Evolutionary conservation across 2,329 filamentous ascomycete genomes (phyloP), one percentile per base, ranked within the genome.

Genomic region (Dothideomycetidae sp.): DNA sequence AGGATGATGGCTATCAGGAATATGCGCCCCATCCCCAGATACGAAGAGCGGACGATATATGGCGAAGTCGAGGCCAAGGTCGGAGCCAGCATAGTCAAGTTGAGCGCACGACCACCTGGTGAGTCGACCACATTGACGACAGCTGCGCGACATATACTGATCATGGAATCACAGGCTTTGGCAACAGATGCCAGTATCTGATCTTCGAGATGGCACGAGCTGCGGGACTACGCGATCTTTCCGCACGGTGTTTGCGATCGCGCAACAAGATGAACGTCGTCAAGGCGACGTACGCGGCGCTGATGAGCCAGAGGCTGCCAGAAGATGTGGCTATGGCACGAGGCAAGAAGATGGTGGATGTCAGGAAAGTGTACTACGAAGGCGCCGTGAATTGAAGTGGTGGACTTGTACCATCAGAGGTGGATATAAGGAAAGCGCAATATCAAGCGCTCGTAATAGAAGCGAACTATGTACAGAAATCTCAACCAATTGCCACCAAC

Each of bases 181-280:
- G 90, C 54, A 78, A 96, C 48, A 83, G 90, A 52, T 84, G 82
- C 56, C 84, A 93, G 50, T 75, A 82, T 55, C 74, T 85, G 46
- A 88, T 98, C 58, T 96, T 86, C 61, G 88, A 98, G 60, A 85
- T 98, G 67, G 86, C 82, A 54, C 80, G 84, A 46, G 77, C 78
- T 33, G 81, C 76, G 29, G 90, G 90, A 46, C 84, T 98, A 52
- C 70, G 78, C 46, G 90, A 98, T 57, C 72, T 98, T 21, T 73
- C 85, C 11, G 86, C 83, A 33, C 72, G 73, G 48, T 86, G 93
- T 44, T 77, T 78, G 26, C 79, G 88, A 31, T 83, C 83, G 44
- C 75, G 86, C 52, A 96, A 93, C 68, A 84, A 85, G 49, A 93
- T 96, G 85, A 98, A 98, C 67, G 83, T 86, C 12, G 81, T 93